phyloP scores from a whole-genome alignment of 2,329 filamentous ascomycete genomes.

The Hirsutella minnesotensis region DNA sequence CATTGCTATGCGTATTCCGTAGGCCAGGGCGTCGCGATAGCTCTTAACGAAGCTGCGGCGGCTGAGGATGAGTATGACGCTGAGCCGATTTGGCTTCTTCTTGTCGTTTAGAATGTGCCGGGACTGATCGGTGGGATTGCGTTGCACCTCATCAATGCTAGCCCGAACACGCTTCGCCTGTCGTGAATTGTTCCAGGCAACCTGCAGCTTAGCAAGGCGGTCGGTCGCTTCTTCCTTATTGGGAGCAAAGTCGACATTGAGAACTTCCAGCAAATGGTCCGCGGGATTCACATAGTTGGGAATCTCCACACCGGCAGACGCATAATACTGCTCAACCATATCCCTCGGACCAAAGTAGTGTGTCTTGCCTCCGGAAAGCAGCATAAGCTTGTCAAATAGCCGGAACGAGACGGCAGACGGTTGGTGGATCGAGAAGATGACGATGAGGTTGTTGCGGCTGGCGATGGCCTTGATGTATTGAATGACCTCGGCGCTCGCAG shows the following conservation, averaged over 20 bases:
- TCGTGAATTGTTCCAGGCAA: slow-evolving; percentile 11
- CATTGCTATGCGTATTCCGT: slow-evolving; percentile 75
- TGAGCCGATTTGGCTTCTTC: slow-evolving; percentile 29
- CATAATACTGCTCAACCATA: slow-evolving; percentile 50
- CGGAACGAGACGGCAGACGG: slow-evolving; percentile 70
- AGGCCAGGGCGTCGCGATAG: slow-evolving; percentile 72
- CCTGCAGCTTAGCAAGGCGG: slow-evolving; percentile 14
- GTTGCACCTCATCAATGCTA: neutral
- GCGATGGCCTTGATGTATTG: slow-evolving; percentile 58
- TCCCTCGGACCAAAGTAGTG: slow-evolving; percentile 60
- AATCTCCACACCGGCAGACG: slow-evolving; percentile 45
- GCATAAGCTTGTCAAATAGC: slow-evolving; percentile 67
- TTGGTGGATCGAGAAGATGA: slow-evolving; percentile 77
- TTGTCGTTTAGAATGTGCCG: neutral
- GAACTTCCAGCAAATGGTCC: slow-evolving; percentile 66
- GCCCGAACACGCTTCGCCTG: neutral
- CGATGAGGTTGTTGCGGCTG: slow-evolving; percentile 56
- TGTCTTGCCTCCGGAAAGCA: slow-evolving; percentile 59
- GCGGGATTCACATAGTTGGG: slow-evolving; percentile 67
- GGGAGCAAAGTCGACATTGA: slow-evolving; percentile 63
- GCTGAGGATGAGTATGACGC: slow-evolving; percentile 52
- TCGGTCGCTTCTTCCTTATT: slow-evolving; percentile 31
- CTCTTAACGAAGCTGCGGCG: slow-evolving; percentile 75
- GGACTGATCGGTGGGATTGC: neutral
- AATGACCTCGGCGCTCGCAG: slow-evolving; percentile 64